Base-by-base conservation (phyloP, 306 rosid species). In the Fagus crenata region DNA sequence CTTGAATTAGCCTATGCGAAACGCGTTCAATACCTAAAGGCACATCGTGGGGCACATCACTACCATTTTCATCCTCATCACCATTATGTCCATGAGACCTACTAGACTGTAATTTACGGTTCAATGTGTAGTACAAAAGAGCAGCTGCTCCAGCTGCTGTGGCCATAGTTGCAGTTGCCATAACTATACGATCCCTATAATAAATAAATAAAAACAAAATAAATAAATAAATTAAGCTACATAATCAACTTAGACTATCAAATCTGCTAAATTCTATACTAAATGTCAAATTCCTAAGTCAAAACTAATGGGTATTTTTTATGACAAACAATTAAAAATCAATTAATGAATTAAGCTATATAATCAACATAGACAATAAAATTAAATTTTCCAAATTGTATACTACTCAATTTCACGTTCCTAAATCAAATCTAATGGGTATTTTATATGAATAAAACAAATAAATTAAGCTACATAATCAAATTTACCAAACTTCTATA, bases 121-220 rank as follows among this genome's bases (percentile, higher is more conserved):
- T 95, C 77, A 95, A 71, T n/a, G 95, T 92, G 72, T 92, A 95
- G 83, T 89, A 92, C 67, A 95, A 77, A 7, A 95, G 89, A 70
- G 98, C 98, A 81, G 96, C 97, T 79, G 97, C 97, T 73, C 97
- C 98, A 28, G 96, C 97, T 70, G 98, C 96, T 75, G 98, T 95
- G 42, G 98, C 97, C 97, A 95, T 86, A 71, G 96, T 95, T 79
- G 97, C 96, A 84, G 98, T 89, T 86, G 98, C 95, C 97, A 95
- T 95, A 74, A 89, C 61, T 75, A 75, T 56, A 49, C 75, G 72
- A 53, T 78, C 86, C 91, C 89, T 87, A 74, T 31, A 80, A 83
- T 42, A 67, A 15, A 2, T 4, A n/a, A n/a, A n/a, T n/a, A n/a
- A n/a, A n/a, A n/a, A n/a, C n/a, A n/a, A n/a, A n/a, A n/a, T n/a